Evolutionary conservation across 2,329 filamentous ascomycete genomes (phyloP).

Genomic region (Clonostachys sp.): DNA sequence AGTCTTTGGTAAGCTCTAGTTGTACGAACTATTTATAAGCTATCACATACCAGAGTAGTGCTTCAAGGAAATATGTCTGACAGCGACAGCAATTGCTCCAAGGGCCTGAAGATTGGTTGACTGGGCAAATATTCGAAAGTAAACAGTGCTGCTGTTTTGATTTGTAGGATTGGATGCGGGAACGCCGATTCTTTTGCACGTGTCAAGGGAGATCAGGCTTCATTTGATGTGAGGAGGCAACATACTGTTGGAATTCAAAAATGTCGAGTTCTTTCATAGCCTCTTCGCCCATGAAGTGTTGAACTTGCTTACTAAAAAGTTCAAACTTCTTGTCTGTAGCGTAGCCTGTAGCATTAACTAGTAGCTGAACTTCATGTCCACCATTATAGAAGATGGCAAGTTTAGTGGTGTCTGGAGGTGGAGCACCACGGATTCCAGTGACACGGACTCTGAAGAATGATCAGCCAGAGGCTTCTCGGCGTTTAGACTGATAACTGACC

Average conservation of each 20-base stretch:
- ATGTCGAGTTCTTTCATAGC: conserved; percentile 8
- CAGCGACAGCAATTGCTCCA: conserved; percentile 6
- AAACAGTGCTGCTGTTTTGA: conserved; percentile 35
- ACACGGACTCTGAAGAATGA: conserved; percentile 16
- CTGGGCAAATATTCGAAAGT: conserved; percentile 36
- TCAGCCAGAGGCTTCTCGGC: too few species aligned
- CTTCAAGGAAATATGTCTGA: conserved; percentile 25
- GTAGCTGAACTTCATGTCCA: conserved; percentile 23
- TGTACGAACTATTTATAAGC: neutral
- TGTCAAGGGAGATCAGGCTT: neutral
- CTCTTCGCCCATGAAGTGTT: conserved; percentile 32
- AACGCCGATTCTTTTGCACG: conserved; percentile 4
- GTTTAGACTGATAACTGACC: conserved; percentile 1
- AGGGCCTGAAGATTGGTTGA: conserved; percentile 7
- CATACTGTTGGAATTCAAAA: neutral
- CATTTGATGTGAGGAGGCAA: neutral
- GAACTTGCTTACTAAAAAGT: conserved; percentile 35
- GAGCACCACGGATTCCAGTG: conserved; percentile 14
- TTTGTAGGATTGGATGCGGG: conserved; percentile 22
- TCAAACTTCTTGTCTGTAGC: conserved; percentile 26
- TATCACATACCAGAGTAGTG: conserved; percentile 22
- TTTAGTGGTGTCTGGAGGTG: conserved; percentile 22
- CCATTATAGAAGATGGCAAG: conserved; percentile 36
- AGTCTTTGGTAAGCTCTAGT: neutral
- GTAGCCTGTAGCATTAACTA: neutral